Conservation (phyloP, 2,329 filamentous ascomycete genomes). For the Xylaria sp. region DNA sequence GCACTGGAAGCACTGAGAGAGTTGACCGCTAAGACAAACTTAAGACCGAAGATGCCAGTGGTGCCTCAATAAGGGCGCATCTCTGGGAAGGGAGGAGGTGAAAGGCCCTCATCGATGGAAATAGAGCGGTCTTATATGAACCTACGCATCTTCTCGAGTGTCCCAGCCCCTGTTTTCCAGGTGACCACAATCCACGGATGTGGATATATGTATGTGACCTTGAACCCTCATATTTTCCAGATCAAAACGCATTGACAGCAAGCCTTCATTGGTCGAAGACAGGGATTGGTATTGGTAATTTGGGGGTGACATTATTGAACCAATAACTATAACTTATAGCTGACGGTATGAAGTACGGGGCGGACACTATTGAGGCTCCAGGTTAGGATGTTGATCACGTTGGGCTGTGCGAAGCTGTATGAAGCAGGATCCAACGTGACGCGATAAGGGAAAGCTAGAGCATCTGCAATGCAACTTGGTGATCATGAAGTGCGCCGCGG, state of each 20-base stretch:
- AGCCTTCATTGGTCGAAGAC: slow-evolving; percentile 4
- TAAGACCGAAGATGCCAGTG: slow-evolving; percentile 17
- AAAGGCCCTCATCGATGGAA: slow-evolving; percentile 5
- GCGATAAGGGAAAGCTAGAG: neutral
- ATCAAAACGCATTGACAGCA: neutral
- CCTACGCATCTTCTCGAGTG: neutral
- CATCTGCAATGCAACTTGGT: slow-evolving; percentile 2
- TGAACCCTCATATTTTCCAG: slow-evolving; percentile 12
- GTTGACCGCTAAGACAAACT: slow-evolving; percentile 12
- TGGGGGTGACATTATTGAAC: neutral
- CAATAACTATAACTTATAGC: neutral
- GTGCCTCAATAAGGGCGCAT: slow-evolving; percentile 5
- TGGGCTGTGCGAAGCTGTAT: too few relatives aligned
- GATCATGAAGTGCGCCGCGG: neutral
- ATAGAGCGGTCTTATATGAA: slow-evolving; percentile 19
- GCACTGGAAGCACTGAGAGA: slow-evolving; percentile 13
- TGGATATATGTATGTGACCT: slow-evolving; percentile 15
- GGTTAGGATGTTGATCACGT: neutral
- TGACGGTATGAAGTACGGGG: neutral
- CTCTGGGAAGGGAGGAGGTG: slow-evolving; percentile 10
- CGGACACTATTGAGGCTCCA: neutral
- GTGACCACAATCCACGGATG: slow-evolving; percentile 12
- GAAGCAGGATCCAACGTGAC: neutral
- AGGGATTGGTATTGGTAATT: slow-evolving; percentile 4
- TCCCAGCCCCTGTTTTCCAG: neutral